Percentiles rank a stretch among this genome's conserved stretches.
Evolutionary conservation across 2,329 filamentous ascomycete genomes (phyloP).

Genomic region (Rutstroemia sp.): DNA sequence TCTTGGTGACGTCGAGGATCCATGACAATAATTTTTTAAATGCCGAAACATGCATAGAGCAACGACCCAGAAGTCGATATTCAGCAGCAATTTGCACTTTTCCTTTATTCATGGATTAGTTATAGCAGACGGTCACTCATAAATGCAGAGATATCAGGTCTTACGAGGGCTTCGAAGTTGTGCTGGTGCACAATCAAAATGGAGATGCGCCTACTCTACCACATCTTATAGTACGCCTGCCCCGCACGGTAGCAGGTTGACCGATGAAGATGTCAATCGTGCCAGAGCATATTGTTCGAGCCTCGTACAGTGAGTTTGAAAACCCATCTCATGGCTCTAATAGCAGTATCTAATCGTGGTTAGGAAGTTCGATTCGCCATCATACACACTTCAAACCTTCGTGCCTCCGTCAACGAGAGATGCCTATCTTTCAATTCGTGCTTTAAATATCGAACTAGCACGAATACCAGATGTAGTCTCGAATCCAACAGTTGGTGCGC

Average conservation of each 20-base stretch:
- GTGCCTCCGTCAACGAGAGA: constrained; percentile 67
- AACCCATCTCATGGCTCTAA: background rate
- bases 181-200: constrained; percentile 6
- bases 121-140: background rate
- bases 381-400: constrained; percentile 79
- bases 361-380: constrained; percentile 83
- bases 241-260: constrained; percentile 25
- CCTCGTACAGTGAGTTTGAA: constrained; percentile 27
- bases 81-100: background rate
- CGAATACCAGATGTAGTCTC: constrained; percentile 85
- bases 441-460: constrained; percentile 88
- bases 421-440: constrained; percentile 83
- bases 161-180: constrained; percentile 19
- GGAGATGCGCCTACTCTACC: constrained; percentile 25
- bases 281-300: constrained; percentile 30
- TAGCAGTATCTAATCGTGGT: constrained; percentile 12
- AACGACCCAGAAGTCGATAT: background rate
- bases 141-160: constrained; percentile 1
- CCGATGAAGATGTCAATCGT: constrained; percentile 27
- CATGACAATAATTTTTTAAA: background rate
- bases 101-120: background rate
- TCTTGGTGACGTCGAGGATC: constrained; percentile 14
- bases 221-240: constrained; percentile 28
- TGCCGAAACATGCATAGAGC: background rate
- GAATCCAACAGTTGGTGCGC: constrained; percentile 74